Evolutionary conservation across 352 stramenopile genomes (phyloP), one percentile per base, ranked within the genome.

Genomic region (Aphanomyces invadans): DNA sequence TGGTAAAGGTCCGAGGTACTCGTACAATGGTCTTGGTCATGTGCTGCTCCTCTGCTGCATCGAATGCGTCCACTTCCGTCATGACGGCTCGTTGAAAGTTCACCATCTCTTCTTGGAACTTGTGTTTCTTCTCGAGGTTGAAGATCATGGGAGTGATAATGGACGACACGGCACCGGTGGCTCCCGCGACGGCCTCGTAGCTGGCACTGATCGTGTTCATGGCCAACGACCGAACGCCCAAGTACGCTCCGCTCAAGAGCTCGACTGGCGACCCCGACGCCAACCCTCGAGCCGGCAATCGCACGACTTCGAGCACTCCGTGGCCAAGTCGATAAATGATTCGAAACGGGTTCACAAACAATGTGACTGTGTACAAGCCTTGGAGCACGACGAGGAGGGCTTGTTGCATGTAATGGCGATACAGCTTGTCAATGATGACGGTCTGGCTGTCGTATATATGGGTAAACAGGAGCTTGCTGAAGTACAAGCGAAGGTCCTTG

Each of bases 121-220:
- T 79, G 49, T 85, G 86, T 17, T 83, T 81, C 48, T 79, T 86
- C 66, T 74, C 83, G 31, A 90, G 82, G 4, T 83, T 84, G 19
- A 55, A 28, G 5, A 92, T 68, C 15, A 93, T 66, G 10, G 83
- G 86, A 3, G 71, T 75, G n/a, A 90, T 65, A 12, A 93, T 51
- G n/a, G 81, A 82, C n/a, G 79, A 74, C 0, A 93, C 69, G 46
- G 93, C 89, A 1, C 81, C 86, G 0, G 81, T 88, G 17, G 79
- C 82, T 15, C 86, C 86, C 0, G 86, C 86, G 7, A 95, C 80
- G 53, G 92, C 92, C 70, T 95, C 86, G 68, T 95, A 95, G 9
- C 84, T 88, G 21, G 84, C 86, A 66, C 86, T 95, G 70, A 95
- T 95, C 3, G 80, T 87, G 60, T 95, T 95, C 86, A 93, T 95